These are phyloP conservation scores for Septoria linicola DNA, from an alignment of 2,329 filamentous ascomycete genomes.

Conservation along the genomic window DNA sequence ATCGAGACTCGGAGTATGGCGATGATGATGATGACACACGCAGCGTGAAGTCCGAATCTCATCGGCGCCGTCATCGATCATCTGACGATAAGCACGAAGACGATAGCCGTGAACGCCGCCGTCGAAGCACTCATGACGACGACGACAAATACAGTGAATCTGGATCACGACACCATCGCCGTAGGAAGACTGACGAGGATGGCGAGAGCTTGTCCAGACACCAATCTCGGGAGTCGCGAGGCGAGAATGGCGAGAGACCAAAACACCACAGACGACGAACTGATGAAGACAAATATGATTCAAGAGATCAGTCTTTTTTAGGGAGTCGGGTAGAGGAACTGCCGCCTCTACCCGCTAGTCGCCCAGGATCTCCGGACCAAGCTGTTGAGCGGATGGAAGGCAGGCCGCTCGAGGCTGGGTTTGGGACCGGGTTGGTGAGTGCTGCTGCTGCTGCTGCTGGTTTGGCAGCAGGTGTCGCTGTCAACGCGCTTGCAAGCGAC, in stretches of 20 bases:
- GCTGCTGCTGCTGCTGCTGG: slow-evolving; percentile 16
- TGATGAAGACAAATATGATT: slow-evolving; percentile 27
- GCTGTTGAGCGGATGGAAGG: slow-evolving; percentile 36
- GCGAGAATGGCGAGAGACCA: slow-evolving; percentile 23
- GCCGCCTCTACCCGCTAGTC: slow-evolving; percentile 46
- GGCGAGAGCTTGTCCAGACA: slow-evolving; percentile 24
- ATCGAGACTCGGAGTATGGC: slow-evolving; percentile 39
- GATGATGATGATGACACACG: slow-evolving; percentile 24
- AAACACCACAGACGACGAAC: slow-evolving; percentile 27
- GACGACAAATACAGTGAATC: slow-evolving; percentile 29
- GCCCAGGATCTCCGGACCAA: slow-evolving; percentile 29
- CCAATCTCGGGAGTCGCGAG: slow-evolving; percentile 22
- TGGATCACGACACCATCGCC: slow-evolving; percentile 30
- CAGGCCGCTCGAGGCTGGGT: slow-evolving; percentile 35
- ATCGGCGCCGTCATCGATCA: slow-evolving; percentile 22
- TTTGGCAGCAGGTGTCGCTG: slow-evolving; percentile 12
- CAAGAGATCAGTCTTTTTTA: slow-evolving; percentile 60
- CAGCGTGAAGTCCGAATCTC: slow-evolving; percentile 30
- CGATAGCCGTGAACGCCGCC: slow-evolving; percentile 29
- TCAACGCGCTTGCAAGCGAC: slow-evolving; percentile 5
- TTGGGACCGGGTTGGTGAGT: slow-evolving; percentile 29
- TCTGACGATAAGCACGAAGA: slow-evolving; percentile 26
- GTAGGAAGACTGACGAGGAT: slow-evolving; percentile 29
- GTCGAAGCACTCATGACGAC: slow-evolving; percentile 27
- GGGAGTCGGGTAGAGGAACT: slow-evolving; percentile 61